These are phyloP conservation scores for Talaromyces sp. DNA, from an alignment of 2,329 filamentous ascomycete species.

Conservation along the genomic window DNA sequence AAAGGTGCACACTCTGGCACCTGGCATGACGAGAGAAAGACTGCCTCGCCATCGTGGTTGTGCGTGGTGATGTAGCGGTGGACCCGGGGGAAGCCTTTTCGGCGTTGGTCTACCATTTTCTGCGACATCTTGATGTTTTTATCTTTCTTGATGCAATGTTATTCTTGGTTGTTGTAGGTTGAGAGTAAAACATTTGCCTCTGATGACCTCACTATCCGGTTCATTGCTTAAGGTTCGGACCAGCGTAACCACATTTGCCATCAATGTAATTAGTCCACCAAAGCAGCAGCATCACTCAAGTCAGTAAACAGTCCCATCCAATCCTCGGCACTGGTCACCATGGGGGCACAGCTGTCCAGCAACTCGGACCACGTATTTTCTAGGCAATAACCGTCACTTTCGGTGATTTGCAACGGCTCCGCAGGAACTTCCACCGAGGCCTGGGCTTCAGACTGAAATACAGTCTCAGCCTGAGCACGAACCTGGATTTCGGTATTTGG, in stretches of 20 bases:
- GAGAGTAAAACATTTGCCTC: neutral
- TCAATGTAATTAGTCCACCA: neutral
- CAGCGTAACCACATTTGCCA: neutral
- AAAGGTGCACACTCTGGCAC: conserved; percentile 29
- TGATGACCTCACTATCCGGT: conserved; percentile 11
- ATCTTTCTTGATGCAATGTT: neutral
- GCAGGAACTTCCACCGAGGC: neutral
- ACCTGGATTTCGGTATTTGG: conserved; percentile 7
- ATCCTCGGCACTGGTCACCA: conserved; percentile 20
- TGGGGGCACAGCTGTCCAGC: conserved; percentile 21
- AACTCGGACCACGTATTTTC: conserved; percentile 30
- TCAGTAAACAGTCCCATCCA: conserved; percentile 27
- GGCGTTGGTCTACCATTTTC: conserved; percentile 13
- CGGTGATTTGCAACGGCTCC: neutral
- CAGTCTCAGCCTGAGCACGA: neutral
- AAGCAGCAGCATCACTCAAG: conserved; percentile 16
- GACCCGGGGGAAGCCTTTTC: conserved; percentile 25
- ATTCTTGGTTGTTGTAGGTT: neutral
- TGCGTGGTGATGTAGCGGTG: conserved; percentile 37
- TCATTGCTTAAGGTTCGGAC: neutral
- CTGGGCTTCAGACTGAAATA: neutral
- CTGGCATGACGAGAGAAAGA: conserved; percentile 30
- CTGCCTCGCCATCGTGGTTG: conserved; percentile 29
- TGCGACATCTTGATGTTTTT: conserved; percentile 5
- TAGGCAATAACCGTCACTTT: conserved; percentile 13